Evolutionary conservation across 108 stramenopile genomes (phyloP), one percentile per base, ranked within the genome.

Genomic region (Epithemia pelagica): DNA sequence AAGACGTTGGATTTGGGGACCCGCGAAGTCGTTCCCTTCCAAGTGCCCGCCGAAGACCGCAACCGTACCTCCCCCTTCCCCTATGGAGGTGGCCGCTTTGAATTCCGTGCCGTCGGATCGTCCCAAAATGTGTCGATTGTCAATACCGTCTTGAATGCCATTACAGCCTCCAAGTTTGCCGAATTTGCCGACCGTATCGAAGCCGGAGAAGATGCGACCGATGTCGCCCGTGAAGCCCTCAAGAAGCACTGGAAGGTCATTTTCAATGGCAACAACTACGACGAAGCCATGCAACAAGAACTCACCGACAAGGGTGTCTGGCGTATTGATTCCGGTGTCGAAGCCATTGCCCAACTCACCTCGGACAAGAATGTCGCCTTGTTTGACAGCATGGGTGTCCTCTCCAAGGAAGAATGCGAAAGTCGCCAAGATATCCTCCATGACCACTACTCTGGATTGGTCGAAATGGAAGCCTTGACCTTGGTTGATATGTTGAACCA

Each of bases 11-110:
- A 91, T 73, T 75, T 96, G 25, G 92, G 92, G 70, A 81, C 81
- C 27, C 65, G 64, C 31, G 89, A 88, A 65, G 79, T 97, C 55
- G 69, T 87, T 66, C 88, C 91, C 30, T 85, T 96, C 64, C 82
- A 91, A 51, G 88, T 95, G 65, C 92, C 95, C 63, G 93, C 92
- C 32, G 95, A 96, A 73, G 95, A 97, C 85, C 89, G 95, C 65
- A 97, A 97, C 85, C 89, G 95, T 69, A 97, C 94, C 32, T 93
- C 94, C 64, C 95, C 95, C 54, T 97, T 97, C 88, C 95, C 95
- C 32, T 97, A 95, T 69, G 92, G 96, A 54, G 96, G 95, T 54
- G 84, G 82, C 22, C 88, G 96, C 57, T 96, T 97, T 79, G 96
- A 97, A 76, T 96, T 96, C 91, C 92, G 96, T 77, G 95, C 95